Base-by-base conservation (phyloP, 2,329 filamentous ascomycete genomes). In the Colletotrichum godetiae region DNA sequence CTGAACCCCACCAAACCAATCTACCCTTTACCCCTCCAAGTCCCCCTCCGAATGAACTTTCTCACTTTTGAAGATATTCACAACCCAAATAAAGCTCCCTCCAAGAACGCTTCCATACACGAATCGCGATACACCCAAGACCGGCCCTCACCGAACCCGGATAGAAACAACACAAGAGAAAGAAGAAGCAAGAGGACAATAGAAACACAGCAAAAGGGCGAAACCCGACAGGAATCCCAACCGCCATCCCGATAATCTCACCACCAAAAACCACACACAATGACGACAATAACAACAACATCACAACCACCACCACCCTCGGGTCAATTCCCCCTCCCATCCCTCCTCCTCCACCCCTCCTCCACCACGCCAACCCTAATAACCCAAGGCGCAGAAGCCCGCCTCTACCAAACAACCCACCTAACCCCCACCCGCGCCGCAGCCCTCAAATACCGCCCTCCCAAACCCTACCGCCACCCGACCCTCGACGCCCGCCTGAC, bases 301-400 rank as follows among this genome's bases (percentile, higher is more conserved):
- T 1, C 59, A 29, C 46, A 59, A 31, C 55, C 52, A 35, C 53
- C 62, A 4, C 61, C 29, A 13, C 49, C 62, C 29, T 49, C 56
- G 24, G 62, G 62, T 22, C 11, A n/a, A 11, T 87, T 87, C 77
- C 84, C 87, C 76, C 91, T 94, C 75, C 92, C 92, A 49, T 82
- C 86, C 42, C 88, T 92, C 77, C 92, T 95, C 82, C 86, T 87
- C 72, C 86, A 91, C 85, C 89, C 89, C 81, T 86, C 89, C 74
- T 86, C 90, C 52, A 82, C 86, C 77, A 83, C 89, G 61, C 91
- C 94, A 75, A 83, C 81, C 61, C 93, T 98, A 79, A 90, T 98
- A 78, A 92, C 94, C 70, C 97, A 98, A 88, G 97, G 97, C 84
- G 97, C 97, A 81, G 97, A 99, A 90, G 95, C 94, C 73, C 94